Evolutionary conservation across 108 stramenopile species (phyloP), one percentile per base, ranked within the genome.

Genomic region (Pseudonitzschia multistriata): DNA sequence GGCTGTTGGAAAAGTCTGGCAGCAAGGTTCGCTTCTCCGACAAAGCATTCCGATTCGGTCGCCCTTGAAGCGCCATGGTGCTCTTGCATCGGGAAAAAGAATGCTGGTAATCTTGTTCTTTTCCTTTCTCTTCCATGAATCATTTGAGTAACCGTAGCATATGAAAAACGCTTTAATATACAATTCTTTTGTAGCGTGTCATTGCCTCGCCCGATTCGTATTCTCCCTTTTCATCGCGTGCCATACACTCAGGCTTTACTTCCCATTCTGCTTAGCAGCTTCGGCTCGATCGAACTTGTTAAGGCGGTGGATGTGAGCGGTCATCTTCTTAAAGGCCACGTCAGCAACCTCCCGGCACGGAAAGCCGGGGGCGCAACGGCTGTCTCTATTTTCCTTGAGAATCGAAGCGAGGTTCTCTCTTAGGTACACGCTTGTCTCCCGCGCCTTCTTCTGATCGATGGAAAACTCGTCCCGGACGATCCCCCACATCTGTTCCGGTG

Each of bases 351-450:
- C 21, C 42, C 63, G 63, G 34, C 63, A 64, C 40, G 63, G 63
- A 45, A 64, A 64, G 14, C 63, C 63, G 0, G 63, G 63, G 0
- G 63, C 63, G 42, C 63, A 64, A 37, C 42, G 63, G 34, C 63
- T 64, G 0, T 25, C 24, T 6, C 0, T 40, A 27, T 64, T 64
- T 28, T 64, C 63, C 42, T 29, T 3, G 11, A 64, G 21, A 15
- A 64, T 64, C 17, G 7, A 3, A 2, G 21, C 7, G 28, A 47
- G 28, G 39, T 64, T 5, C 40, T 45, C 27, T 42, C 63, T 5
- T 22, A 64, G 40, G 15, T 45, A 64, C 42, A 25, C 22, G n/a
- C 63, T 64, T 3, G 63, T 47, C 5, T 3, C 22, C 40, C 22
- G 17, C 24, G 63, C 63, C 42, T 2, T 4, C 0, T n/a, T 28